phyloP scores from a whole-genome alignment of 202 grass and related monocot genomes.

The Panicum hallii region DNA sequence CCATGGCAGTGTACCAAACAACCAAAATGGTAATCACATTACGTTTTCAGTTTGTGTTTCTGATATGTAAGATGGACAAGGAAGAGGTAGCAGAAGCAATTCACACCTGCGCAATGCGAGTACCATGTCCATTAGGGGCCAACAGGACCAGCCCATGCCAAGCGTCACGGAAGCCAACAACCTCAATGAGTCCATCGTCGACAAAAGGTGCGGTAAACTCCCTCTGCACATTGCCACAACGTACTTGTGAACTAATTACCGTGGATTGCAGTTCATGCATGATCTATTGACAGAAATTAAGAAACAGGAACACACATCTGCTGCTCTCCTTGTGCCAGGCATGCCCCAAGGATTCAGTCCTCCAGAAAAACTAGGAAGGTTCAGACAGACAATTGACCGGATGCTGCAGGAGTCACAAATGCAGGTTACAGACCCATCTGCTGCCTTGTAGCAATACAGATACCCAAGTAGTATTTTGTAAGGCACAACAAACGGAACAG shows the following conservation, averaged over 20 bases:
- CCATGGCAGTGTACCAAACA: background rate
- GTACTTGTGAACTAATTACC: background rate
- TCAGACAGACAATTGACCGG: slow-evolving; percentile 84
- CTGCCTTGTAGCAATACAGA: too few relatives aligned
- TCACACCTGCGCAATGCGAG: slow-evolving; percentile 82
- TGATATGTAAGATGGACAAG: slow-evolving; percentile 10
- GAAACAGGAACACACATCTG: slow-evolving; percentile 60
- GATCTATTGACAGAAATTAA: background rate
- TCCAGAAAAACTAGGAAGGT: slow-evolving; percentile 96
- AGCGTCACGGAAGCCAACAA: slow-evolving; percentile 84
- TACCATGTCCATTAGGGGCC: slow-evolving; percentile 85
- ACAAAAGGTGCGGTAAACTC: slow-evolving; percentile 72
- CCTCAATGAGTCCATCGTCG: slow-evolving; percentile 83
- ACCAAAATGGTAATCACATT: background rate
- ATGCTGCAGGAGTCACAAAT: slow-evolving; percentile 62
- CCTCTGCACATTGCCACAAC: slow-evolving; percentile 44
- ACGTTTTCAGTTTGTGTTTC: slow-evolving; percentile 8
- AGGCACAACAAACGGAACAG: background rate
- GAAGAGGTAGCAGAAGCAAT: slow-evolving; percentile 23
- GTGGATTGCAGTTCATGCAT: background rate
- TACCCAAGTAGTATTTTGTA: background rate
- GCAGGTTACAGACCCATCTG: slow-evolving; percentile 1
- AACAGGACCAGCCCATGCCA: slow-evolving; percentile 87
- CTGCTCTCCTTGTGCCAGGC: slow-evolving; percentile 53
- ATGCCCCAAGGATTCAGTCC: slow-evolving; percentile 96